Percentiles rank a stretch among this genome's conserved stretches.
Evolutionary conservation across 805 yeast genomes (phyloP).

Genomic region (Wickerhamiella azymoides): DNA sequence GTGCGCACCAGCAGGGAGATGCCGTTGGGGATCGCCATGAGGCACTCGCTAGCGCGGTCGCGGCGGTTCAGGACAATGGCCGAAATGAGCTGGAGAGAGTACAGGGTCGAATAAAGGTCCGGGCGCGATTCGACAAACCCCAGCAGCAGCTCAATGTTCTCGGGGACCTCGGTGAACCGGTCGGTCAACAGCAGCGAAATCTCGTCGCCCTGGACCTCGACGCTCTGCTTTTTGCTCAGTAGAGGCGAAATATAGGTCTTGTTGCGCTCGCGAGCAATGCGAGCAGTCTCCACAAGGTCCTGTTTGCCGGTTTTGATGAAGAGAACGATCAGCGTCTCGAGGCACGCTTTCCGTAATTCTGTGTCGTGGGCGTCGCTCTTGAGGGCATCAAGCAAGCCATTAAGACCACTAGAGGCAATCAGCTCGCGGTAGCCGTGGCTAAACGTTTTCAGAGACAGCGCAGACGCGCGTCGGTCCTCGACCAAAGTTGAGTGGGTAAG

Average conservation of each 20-base stretch:
- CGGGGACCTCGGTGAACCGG: conserved; percentile 56
- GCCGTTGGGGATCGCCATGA: conserved; percentile 64
- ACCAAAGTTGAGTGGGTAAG: conserved; percentile 67
- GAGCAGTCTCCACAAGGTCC: conserved; percentile 68
- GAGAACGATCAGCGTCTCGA: conserved; percentile 74
- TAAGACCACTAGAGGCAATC: conserved; percentile 75
- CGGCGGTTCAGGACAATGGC: conserved; percentile 72
- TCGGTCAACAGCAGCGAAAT: conserved; percentile 93
- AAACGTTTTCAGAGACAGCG: conserved; percentile 75
- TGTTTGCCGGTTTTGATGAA: conserved; percentile 47
- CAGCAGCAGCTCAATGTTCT: conserved; percentile 34
- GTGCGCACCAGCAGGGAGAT: conserved; percentile 56
- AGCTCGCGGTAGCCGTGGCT: conserved; percentile 79
- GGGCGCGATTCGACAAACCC: conserved; percentile 34
- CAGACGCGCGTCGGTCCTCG: conserved; percentile 82
- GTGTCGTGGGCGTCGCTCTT: conserved; percentile 53
- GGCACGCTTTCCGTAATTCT: conserved; percentile 58
- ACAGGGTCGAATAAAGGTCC: conserved; percentile 68
- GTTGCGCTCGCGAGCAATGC: conserved; percentile 29
- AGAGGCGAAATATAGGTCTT: conserved; percentile 22
- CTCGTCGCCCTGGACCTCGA: conserved; percentile 45
- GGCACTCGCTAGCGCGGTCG: conserved; percentile 52
- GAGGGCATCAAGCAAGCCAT: conserved; percentile 56
- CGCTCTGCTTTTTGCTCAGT: conserved; percentile 23
- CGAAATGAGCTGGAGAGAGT: conserved; percentile 72